Percentiles rank a stretch among this genome's conserved stretches.
These are phyloP conservation scores for Eruca vesicaria DNA, from an alignment of 441 rosid species.

Conservation along the genomic window DNA sequence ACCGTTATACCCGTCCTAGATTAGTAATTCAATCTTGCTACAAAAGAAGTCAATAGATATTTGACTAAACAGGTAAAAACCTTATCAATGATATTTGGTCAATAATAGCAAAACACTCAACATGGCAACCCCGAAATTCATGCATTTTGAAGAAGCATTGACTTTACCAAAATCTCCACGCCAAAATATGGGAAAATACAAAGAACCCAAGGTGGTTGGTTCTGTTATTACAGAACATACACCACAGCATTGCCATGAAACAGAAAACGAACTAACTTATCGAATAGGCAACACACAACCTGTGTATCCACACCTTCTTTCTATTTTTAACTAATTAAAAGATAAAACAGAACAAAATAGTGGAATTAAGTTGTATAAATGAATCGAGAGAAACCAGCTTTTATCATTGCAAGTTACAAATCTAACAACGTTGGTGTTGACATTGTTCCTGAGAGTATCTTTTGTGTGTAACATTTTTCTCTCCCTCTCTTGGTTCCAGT, in stretches of 20 bases:
- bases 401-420: not conserved
- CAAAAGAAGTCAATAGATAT: not conserved
- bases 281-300: not conserved
- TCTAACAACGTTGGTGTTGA: not conserved
- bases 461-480: not conserved
- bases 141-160: not conserved
- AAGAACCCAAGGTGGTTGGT: not conserved
- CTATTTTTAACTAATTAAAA: not conserved
- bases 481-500: not conserved
- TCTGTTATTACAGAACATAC: constrained; percentile 2
- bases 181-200: not conserved
- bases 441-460: not conserved
- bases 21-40: not conserved
- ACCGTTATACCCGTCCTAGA: not conserved
- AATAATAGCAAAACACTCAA: not conserved
- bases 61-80: not conserved
- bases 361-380: not conserved
- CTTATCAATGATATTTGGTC: not conserved
- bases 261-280: constrained; percentile 6
- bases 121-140: not conserved
- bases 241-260: not conserved
- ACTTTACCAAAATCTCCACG: not conserved
- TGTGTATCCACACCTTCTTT: not conserved
- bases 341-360: not conserved
- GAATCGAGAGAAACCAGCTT: not conserved